Evolutionary conservation across 1,284 basidiomycete genomes (phyloP), one percentile per base, ranked within the genome.

Genomic region (Naganishia sp.): DNA sequence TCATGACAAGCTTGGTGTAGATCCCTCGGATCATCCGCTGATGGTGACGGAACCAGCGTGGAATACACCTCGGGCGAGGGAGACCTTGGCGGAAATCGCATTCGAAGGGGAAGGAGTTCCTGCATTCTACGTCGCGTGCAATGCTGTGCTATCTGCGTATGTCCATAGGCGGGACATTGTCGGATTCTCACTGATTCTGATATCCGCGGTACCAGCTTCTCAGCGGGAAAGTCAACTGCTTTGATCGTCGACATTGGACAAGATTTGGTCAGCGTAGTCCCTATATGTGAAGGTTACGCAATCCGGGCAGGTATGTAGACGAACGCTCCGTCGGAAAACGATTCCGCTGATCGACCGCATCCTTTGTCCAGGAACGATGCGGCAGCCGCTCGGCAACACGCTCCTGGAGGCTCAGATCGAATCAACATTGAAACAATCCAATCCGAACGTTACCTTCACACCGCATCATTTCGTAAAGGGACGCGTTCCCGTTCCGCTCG

Each of bases 241-340:
- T 83, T 99, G 56, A 90, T 99, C 0, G 88, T 99, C 55, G 95
- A 99, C 74, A 85, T 99, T 49, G 96, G 96, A 5, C 88, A 92
- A 69, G 86, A 89, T 23, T 87, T 89, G 76, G 88, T 89, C 10
- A 94, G 91, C 69, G 91, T 96, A 18, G 93, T 92, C 1, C 96
- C 96, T 1, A 90, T 99, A 11, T 92, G 95, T 9, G 96, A 99
- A 74, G 96, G 96, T 0, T 99, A 99, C 74, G 95, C 99, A 43
- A 85, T 99, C 54, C 86, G 94, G 71, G 97, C 97, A 84, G 94
- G 94, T 88, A 69, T 68, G 75, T 54, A 68, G 50, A 60, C 23
- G 21, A 31, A 32, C 23, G 28, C 23, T 47, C 1, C 50, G 28
- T 35, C 11, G 15, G 39, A 46, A 21, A 54, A 31, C 45, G 28